Percentiles rank a stretch among this genome's conserved stretches.
Conservation (phyloP, 768 basidiomycete genomes). For the Termitomyces sp. region DNA sequence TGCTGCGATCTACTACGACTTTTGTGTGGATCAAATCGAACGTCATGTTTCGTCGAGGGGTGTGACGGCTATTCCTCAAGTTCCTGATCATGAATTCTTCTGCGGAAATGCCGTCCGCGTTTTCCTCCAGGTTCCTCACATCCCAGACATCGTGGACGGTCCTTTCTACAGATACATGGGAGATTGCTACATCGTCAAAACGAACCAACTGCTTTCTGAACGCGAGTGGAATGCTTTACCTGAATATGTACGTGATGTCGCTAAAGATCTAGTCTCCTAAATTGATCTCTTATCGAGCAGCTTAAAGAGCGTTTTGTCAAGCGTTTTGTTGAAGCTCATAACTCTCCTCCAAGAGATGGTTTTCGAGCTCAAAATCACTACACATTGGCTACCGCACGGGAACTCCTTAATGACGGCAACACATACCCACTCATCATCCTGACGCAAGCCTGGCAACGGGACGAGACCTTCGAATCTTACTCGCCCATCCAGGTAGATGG, state of each 20-base stretch:
- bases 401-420: slow-evolving; percentile 5
- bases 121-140: slow-evolving; percentile 7
- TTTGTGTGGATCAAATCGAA: slow-evolving; percentile 2
- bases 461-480: not conserved
- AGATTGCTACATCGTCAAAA: slow-evolving; percentile 11
- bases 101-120: slow-evolving; percentile 12
- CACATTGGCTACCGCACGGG: not conserved
- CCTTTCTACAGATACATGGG: slow-evolving; percentile 12
- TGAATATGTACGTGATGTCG: slow-evolving; percentile 3
- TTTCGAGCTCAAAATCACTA: slow-evolving; percentile 3
- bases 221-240: slow-evolving; percentile 3
- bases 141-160: slow-evolving; percentile 3
- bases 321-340: slow-evolving; percentile 6
- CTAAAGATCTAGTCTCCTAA: not conserved
- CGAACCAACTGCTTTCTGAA: slow-evolving; percentile 3
- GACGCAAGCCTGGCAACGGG: not conserved
- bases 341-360: not conserved
- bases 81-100: slow-evolving; percentile 4
- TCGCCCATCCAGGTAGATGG: not conserved
- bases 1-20: slow-evolving; percentile 12
- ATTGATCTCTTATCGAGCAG: not conserved
- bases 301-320: slow-evolving; percentile 9
- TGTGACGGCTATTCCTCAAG: not conserved
- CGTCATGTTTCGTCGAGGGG: slow-evolving; percentile 5
- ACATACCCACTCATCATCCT: slow-evolving; percentile 9